phyloP scores from a whole-genome alignment of 768 basidiomycete genomes.

The Myochromella boudieri region DNA sequence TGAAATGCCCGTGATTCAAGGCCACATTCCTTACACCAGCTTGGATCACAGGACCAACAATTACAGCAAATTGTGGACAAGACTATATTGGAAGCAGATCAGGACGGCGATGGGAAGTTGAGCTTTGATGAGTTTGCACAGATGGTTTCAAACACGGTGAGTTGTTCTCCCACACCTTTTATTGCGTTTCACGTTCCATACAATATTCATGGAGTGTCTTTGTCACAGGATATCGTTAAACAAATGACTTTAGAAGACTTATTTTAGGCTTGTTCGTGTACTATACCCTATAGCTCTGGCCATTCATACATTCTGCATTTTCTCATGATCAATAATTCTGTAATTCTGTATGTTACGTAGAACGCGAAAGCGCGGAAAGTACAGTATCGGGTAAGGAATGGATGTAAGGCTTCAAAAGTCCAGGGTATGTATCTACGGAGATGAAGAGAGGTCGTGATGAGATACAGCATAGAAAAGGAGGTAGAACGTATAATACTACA shows the following conservation, averaged over 20 bases:
- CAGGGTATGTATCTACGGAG: not conserved
- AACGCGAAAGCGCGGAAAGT: not conserved
- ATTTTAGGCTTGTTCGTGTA: constrained; percentile 50
- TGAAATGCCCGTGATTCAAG: constrained; percentile 14
- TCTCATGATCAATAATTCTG: constrained; percentile 1
- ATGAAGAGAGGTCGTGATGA: not conserved
- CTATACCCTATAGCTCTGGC: not conserved
- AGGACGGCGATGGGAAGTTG: constrained; percentile 96
- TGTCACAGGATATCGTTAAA: constrained; percentile 90
- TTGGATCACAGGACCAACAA: constrained; percentile 78
- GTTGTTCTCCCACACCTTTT: constrained; percentile 22
- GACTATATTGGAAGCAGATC: constrained; percentile 99
- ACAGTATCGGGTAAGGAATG: constrained; percentile 5
- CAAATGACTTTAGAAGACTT: constrained; percentile 97
- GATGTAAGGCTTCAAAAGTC: constrained; percentile 1
- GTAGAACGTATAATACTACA: constrained; percentile 10
- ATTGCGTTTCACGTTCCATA: not conserved
- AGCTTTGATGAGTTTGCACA: constrained; percentile 95
- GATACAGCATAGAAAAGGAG: constrained; percentile 2
- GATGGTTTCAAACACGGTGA: constrained; percentile 95
- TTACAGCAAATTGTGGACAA: constrained; percentile 99
- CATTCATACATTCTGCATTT: not conserved
- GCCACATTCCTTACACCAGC: constrained; percentile 5
- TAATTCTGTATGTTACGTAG: constrained; percentile 10
- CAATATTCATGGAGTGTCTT: not conserved